phyloP scores from a whole-genome alignment of 371 early-diverging fungal species.

The Syncephalastrum contaminatum region DNA sequence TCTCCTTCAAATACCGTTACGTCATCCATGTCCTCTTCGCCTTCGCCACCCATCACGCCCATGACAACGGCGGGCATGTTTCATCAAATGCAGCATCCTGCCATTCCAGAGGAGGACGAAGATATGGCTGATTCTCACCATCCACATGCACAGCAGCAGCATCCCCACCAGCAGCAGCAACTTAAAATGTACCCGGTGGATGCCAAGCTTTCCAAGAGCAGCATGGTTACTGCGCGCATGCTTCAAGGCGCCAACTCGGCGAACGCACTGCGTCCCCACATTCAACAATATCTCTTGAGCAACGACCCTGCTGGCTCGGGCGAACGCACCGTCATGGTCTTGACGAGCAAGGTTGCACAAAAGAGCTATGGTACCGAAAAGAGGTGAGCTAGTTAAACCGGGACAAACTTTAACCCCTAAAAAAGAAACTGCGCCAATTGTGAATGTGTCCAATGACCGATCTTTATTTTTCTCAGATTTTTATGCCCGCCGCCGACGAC shows the following conservation, averaged over 20 bases:
- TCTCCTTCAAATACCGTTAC: conserved; percentile 28
- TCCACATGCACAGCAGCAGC: conserved; percentile 11
- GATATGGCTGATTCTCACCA: conserved; percentile 23
- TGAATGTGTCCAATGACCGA: conserved; percentile 34
- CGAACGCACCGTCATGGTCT: conserved; percentile 66
- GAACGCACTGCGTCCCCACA: conserved; percentile 26
- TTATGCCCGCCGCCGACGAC: conserved; percentile 74
- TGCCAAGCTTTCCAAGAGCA: conserved; percentile 13
- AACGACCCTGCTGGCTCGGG: conserved; percentile 45
- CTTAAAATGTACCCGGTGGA: conserved; percentile 8
- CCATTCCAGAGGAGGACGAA: conserved; percentile 55
- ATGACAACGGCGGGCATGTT: conserved; percentile 11
- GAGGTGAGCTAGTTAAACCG: conserved; percentile 34
- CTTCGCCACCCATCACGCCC: conserved; percentile 40
- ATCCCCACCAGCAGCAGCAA: conserved; percentile 14
- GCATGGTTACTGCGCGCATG: conserved; percentile 29
- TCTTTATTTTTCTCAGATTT: conserved; percentile 31
- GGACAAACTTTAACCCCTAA: conserved; percentile 45
- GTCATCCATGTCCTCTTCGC: conserved; percentile 30
- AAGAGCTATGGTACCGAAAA: conserved; percentile 87
- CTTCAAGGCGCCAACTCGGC: conserved; percentile 27
- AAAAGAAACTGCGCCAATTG: conserved; percentile 66
- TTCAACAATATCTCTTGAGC: conserved; percentile 42
- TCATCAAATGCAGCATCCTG: conserved; percentile 24
- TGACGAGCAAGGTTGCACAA: conserved; percentile 82